Conservation (phyloP, 1,284 basidiomycete genomes). For the Papiliotrema fonsecae region DNA sequence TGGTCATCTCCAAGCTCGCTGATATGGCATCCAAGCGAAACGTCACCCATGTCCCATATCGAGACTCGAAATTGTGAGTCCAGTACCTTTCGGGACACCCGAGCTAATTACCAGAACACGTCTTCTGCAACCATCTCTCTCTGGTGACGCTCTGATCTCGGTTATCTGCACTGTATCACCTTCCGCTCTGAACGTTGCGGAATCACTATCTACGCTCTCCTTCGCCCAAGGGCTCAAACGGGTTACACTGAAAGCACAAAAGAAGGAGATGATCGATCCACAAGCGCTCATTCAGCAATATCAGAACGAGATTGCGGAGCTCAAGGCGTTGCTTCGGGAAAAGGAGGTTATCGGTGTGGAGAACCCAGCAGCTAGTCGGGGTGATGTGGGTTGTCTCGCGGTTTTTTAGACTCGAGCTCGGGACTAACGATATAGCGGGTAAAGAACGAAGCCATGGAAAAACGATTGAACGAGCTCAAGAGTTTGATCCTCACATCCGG, state of each 20-base stretch:
- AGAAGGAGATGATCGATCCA: slow-evolving; percentile 88
- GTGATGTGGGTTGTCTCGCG: slow-evolving; percentile 62
- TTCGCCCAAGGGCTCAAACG: slow-evolving; percentile 62
- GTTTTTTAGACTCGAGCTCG: slow-evolving; percentile 10
- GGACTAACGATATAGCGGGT: not conserved
- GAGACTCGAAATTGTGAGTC: slow-evolving; percentile 73
- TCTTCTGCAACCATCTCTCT: slow-evolving; percentile 88
- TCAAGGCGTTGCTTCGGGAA: slow-evolving; percentile 49
- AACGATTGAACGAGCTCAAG: slow-evolving; percentile 74
- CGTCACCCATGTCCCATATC: slow-evolving; percentile 86
- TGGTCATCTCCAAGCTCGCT: slow-evolving; percentile 80
- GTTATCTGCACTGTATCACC: slow-evolving; percentile 96
- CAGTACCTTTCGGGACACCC: not conserved
- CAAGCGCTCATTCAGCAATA: slow-evolving; percentile 84
- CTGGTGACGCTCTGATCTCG: slow-evolving; percentile 90
- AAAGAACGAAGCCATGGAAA: slow-evolving; percentile 68
- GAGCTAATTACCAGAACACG: slow-evolving; percentile 59
- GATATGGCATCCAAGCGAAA: slow-evolving; percentile 77
- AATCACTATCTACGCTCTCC: slow-evolving; percentile 74
- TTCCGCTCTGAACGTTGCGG: slow-evolving; percentile 61
- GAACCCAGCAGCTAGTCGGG: slow-evolving; percentile 60
- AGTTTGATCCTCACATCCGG: slow-evolving; percentile 81
- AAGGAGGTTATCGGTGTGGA: slow-evolving; percentile 50
- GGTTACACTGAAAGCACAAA: slow-evolving; percentile 72
- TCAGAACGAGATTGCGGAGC: slow-evolving; percentile 81